Evolutionary conservation across 805 yeast species (phyloP).

Genomic region (Cyberlindnera americana): DNA sequence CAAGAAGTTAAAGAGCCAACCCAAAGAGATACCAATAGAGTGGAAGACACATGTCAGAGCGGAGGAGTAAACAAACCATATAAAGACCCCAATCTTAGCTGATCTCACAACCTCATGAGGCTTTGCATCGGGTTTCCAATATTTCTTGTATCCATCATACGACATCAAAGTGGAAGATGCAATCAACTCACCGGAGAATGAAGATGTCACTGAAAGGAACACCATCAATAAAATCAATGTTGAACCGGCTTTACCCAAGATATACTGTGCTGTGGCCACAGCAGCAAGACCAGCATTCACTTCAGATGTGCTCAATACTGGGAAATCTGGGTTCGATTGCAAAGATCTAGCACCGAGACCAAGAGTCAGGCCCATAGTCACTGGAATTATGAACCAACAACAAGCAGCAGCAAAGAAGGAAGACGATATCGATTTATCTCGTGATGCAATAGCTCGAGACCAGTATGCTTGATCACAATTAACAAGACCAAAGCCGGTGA

Average conservation of each 20-base stretch:
- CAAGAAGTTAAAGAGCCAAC: slow-evolving; percentile 38
- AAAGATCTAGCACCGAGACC: neutral
- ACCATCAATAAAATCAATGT: slow-evolving; percentile 39
- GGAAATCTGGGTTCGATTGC: neutral
- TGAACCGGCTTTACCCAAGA: slow-evolving; percentile 43
- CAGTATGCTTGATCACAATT: slow-evolving; percentile 37
- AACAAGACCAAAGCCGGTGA: slow-evolving; percentile 33
- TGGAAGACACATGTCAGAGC: slow-evolving; percentile 31
- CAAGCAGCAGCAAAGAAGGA: neutral
- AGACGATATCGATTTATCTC: neutral
- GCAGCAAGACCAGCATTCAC: neutral
- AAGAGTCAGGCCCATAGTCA: neutral
- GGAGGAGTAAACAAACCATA: no score
- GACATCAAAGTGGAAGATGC: slow-evolving; percentile 41
- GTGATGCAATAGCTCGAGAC: slow-evolving; percentile 43
- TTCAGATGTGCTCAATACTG: neutral
- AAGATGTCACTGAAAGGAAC: slow-evolving; percentile 40
- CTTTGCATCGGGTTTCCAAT: slow-evolving; percentile 40
- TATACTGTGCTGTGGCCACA: slow-evolving; percentile 16
- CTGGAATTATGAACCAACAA: neutral
- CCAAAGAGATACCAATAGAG: slow-evolving; percentile 33
- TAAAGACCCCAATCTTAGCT: neutral
- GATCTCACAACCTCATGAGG: neutral
- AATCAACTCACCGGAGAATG: slow-evolving; percentile 40
- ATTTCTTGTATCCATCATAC: slow-evolving; percentile 44